These are phyloP conservation scores for Kuraishia piskuri DNA, from an alignment of 805 yeast genomes.

Conservation along the genomic window DNA sequence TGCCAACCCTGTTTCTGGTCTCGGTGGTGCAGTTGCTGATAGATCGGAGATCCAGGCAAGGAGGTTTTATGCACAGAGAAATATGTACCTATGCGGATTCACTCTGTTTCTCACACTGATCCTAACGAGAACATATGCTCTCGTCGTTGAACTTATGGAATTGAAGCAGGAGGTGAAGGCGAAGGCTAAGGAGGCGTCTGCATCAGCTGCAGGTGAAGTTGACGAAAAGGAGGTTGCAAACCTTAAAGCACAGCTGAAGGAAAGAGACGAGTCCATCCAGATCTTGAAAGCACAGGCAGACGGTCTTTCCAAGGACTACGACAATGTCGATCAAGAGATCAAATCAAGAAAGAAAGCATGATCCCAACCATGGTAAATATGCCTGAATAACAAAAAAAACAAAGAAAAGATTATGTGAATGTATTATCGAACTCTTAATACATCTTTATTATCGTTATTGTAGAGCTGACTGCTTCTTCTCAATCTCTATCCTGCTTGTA, in stretches of 20 bases:
- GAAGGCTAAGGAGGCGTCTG: slow-evolving; percentile 5
- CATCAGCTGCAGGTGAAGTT: slow-evolving; percentile 16
- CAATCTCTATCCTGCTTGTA: slow-evolving; percentile 26
- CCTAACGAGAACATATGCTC: slow-evolving; percentile 72
- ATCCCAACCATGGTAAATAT: background rate
- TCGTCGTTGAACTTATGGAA: slow-evolving; percentile 64
- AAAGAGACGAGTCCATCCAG: slow-evolving; percentile 57
- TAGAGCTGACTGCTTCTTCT: background rate
- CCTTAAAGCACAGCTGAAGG: slow-evolving; percentile 42
- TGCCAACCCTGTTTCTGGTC: slow-evolving; percentile 5
- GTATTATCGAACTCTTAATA: too few species aligned
- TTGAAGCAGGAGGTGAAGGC: slow-evolving; percentile 30
- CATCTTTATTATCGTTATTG: background rate
- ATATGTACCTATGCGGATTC: slow-evolving; percentile 92
- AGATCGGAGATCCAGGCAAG: slow-evolving; percentile 84
- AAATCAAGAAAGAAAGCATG: slow-evolving; percentile 1
- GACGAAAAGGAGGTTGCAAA: slow-evolving; percentile 31
- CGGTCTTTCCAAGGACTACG: slow-evolving; percentile 57
- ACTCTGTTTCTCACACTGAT: slow-evolving; percentile 84
- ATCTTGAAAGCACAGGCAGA: slow-evolving; percentile 67
- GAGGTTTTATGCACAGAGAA: slow-evolving; percentile 92
- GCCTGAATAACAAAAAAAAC: background rate
- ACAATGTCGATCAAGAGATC: slow-evolving; percentile 13
- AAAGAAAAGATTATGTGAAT: too few species aligned
- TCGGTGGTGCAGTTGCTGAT: slow-evolving; percentile 33